Evolutionary conservation across 208 protist species (phyloP), one percentile per base, ranked within the genome.

Genomic region (Leishmania turanica): DNA sequence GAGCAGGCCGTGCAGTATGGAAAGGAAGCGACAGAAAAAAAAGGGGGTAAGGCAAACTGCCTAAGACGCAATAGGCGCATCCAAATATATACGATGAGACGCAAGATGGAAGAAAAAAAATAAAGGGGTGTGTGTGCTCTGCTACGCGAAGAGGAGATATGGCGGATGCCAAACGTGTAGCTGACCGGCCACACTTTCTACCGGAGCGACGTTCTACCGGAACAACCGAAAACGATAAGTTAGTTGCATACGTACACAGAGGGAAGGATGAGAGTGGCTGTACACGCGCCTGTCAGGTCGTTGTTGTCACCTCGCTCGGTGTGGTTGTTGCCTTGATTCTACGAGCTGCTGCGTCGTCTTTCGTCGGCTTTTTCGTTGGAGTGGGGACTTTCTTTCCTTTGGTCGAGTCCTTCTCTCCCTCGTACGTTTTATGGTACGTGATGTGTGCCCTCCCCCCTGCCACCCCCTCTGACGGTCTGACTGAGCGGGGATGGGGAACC

Each of bases 21-120:
- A 78, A 75, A 64, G 21, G 62, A 58, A 49, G 49, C 11, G 45
- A n/a, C 13, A 74, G 77, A 53, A 66, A 42, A 31, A 74, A 80
- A 53, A 79, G n/a, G 34, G 42, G 42, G 42, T 0, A 40, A 80
- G 62, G 11, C 31, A 68, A 40, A 6, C 62, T 40, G 62, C 3
- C 4, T 5, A 15, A 68, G 31, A 40, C 13, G 31, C 62, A 17
- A 68, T 8, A 40, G 3, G 31, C 62, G 13, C 31, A 40, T 68
- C 62, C 62, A 34, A 34, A 37, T 24, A 68, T 21, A 64, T 15
- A 31, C 3, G 31, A 40, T 68, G 62, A 64, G 11, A 34, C 21
- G 8, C 31, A 40, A 68, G 31, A 68, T 42, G 31, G 51, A 6
- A 21, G 4, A 6, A 15, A 6, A 24, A 6, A n/a, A n/a, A n/a